Evolutionary conservation across 2,329 filamentous ascomycete genomes (phyloP).

Genomic region (Penicillium sp.): DNA sequence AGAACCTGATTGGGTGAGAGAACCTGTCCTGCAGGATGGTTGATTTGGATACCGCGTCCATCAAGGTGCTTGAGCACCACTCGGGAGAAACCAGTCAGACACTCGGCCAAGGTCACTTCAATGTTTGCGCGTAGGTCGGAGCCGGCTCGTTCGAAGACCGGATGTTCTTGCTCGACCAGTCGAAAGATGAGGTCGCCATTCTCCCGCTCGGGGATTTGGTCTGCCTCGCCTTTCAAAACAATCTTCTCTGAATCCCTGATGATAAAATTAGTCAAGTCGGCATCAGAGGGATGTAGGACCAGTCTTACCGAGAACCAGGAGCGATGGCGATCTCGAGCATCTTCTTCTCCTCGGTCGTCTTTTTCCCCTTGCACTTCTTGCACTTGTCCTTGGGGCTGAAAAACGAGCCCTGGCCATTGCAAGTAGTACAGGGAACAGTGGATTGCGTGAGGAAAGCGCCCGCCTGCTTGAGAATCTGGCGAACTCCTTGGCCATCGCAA

Average conservation of each 20-base stretch:
- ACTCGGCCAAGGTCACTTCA: conserved; percentile 73
- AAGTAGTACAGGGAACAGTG: conserved; percentile 72
- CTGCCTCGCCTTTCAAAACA: conserved; percentile 84
- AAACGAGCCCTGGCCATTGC: conserved; percentile 75
- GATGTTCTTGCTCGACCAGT: conserved; percentile 73
- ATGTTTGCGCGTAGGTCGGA: conserved; percentile 78
- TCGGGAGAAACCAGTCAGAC: conserved; percentile 80
- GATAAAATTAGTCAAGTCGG: background rate
- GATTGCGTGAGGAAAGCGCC: conserved; percentile 81
- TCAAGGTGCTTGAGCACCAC: conserved; percentile 90
- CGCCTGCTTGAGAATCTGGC: conserved; percentile 72
- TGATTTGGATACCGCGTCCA: conserved; percentile 78
- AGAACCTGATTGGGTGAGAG: conserved; percentile 77
- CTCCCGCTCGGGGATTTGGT: conserved; percentile 81
- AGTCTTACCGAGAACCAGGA: conserved; percentile 61
- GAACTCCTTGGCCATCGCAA: conserved; percentile 74
- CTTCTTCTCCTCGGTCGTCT: conserved; percentile 82
- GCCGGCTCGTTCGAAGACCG: conserved; percentile 73
- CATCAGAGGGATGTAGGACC: background rate
- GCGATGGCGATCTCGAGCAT: conserved; percentile 95
- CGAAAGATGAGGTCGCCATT: conserved; percentile 93
- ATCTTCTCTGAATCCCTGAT: conserved; percentile 74
- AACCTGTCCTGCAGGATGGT: conserved; percentile 73
- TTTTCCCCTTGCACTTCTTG: conserved; percentile 96
- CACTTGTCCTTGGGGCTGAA: conserved; percentile 96